phyloP scores from a whole-genome alignment of 2,329 filamentous ascomycete species.

The Escovopsis sp. region DNA sequence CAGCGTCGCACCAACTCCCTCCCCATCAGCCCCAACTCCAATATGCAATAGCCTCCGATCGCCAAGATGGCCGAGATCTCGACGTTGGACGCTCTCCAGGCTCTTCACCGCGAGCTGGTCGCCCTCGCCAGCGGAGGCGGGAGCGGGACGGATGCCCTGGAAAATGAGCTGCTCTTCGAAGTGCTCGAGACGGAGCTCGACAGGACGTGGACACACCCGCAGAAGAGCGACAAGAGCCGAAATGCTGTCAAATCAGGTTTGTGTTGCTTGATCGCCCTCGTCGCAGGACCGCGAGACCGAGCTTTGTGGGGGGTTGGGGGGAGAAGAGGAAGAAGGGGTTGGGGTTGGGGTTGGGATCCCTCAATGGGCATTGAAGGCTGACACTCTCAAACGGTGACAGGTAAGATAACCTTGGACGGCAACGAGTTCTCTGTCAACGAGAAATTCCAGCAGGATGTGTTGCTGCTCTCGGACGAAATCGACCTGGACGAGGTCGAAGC shows the following conservation, averaged over 20 bases:
- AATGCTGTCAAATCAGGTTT: constrained; percentile 53
- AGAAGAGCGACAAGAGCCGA: constrained; percentile 62
- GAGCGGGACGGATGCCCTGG: constrained; percentile 47
- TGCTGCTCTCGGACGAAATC: constrained; percentile 74
- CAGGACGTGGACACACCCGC: constrained; percentile 57
- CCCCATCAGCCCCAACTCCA: constrained; percentile 9
- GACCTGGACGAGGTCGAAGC: constrained; percentile 83
- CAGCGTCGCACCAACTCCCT: constrained; percentile 6
- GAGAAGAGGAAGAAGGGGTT: too few species aligned
- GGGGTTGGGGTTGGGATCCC: neutral
- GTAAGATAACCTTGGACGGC: constrained; percentile 59
- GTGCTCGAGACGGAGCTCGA: constrained; percentile 60
- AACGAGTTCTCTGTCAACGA: constrained; percentile 70
- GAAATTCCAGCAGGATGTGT: constrained; percentile 68
- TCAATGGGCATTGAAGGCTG: constrained; percentile 3
- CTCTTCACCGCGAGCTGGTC: constrained; percentile 72
- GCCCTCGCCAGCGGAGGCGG: constrained; percentile 54
- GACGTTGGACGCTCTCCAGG: constrained; percentile 63
- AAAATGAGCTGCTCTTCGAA: constrained; percentile 54
- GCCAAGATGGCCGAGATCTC: constrained; percentile 57
- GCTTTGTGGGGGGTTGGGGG: too few species aligned
- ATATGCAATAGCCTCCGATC: constrained; percentile 31
- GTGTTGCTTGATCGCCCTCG: constrained; percentile 4
- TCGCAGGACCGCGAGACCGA: too few species aligned
- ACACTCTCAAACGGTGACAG: constrained; percentile 28